Evolutionary conservation across 169 alveolate species (phyloP).

Genomic region (Plasmodium adleri): DNA sequence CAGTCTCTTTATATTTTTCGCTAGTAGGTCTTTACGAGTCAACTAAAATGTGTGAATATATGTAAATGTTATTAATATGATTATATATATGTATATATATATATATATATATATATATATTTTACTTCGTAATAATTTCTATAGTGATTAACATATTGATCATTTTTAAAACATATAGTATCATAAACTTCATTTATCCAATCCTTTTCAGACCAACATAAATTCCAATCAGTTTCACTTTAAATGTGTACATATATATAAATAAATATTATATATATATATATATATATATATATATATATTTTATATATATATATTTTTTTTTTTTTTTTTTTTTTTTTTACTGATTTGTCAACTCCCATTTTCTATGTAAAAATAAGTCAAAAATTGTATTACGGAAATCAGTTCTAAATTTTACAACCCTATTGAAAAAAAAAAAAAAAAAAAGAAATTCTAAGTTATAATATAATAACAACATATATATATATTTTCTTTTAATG

Average conservation of each 20-base stretch:
- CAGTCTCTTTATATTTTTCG: constrained; percentile 87
- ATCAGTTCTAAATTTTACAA: constrained; percentile 91
- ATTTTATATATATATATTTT: not conserved
- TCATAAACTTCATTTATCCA: constrained; percentile 93
- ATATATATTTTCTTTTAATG: no score
- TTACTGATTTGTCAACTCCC: constrained; percentile 88
- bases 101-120: no score
- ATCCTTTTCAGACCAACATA: constrained; percentile 95
- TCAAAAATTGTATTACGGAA: constrained; percentile 96
- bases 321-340: constrained; percentile 30
- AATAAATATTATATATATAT: not conserved
- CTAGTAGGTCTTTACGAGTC: constrained; percentile 95
- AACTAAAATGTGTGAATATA: constrained; percentile 37
- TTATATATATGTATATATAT: not conserved
- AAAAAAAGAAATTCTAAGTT: not conserved
- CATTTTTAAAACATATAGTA: constrained; percentile 89
- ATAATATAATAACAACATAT: no score
- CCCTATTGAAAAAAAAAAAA: constrained; percentile 12
- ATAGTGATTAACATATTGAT: constrained; percentile 93
- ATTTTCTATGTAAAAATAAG: constrained; percentile 90
- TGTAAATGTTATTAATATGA: no score
- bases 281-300: not conserved
- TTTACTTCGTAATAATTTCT: constrained; percentile 93
- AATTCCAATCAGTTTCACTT: constrained; percentile 93
- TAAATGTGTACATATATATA: not conserved